Percentiles rank a stretch among this genome's conserved stretches.
Evolutionary conservation across 805 yeast genomes (phyloP).

Genomic region (Komagataella kurtzmanii): DNA sequence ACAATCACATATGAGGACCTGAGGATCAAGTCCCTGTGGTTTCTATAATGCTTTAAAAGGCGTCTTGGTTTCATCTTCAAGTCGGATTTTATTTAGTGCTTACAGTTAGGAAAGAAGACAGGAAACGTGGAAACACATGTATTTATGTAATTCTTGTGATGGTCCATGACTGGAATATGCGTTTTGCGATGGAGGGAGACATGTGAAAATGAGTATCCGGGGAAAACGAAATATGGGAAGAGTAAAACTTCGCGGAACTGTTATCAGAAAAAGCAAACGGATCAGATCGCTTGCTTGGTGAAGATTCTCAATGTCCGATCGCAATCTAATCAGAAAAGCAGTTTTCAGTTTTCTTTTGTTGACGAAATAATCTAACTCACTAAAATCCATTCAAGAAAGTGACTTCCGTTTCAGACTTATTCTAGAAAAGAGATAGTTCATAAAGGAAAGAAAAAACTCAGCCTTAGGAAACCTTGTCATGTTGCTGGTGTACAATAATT

Average conservation of each 20-base stretch:
- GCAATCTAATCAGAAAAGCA: not conserved
- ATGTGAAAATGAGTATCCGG: not conserved
- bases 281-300: not conserved
- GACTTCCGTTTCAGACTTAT: not conserved
- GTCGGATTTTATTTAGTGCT: not conserved
- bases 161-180: not conserved
- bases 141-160: not conserved
- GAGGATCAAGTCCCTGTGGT: not conserved
- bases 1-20: not conserved
- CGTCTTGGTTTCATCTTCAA: not conserved
- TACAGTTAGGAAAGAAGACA: not conserved
- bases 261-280: not conserved
- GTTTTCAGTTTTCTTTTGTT: not conserved
- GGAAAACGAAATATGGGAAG: not conserved
- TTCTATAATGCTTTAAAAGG: not conserved
- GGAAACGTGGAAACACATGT: not conserved
- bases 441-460: not conserved
- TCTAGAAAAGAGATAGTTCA: not conserved
- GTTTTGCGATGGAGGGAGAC: not conserved
- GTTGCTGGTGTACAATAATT: constrained; percentile 2
- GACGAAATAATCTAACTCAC: not conserved
- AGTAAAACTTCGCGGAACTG: not conserved
- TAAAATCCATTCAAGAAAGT: not conserved
- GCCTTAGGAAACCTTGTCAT: not conserved
- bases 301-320: not conserved